Percentiles rank a stretch among this genome's conserved stretches.
These are phyloP conservation scores for Candida loeiensis DNA, from an alignment of 805 yeast species.

Conservation along the genomic window DNA sequence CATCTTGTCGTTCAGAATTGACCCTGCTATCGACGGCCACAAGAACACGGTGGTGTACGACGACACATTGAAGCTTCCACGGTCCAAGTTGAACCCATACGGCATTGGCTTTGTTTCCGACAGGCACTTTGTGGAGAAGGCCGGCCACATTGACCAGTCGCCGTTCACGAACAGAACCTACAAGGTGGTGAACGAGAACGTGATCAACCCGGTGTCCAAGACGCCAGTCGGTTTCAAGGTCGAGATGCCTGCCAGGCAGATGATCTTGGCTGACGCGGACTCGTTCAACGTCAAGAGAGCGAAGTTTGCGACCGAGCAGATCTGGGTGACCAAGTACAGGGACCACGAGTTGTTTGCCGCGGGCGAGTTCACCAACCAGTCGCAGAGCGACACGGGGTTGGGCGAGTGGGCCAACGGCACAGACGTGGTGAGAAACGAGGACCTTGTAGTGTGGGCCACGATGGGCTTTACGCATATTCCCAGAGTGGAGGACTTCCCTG, in stretches of 20 bases:
- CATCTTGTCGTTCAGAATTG: conserved; percentile 72
- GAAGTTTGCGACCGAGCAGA: conserved; percentile 67
- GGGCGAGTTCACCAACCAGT: conserved; percentile 85
- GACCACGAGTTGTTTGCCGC: conserved; percentile 75
- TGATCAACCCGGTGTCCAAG: conserved; percentile 64
- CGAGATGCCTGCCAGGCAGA: conserved; percentile 69
- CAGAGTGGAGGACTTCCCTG: conserved; percentile 83
- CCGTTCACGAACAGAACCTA: conserved; percentile 72
- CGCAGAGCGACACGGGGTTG: conserved; percentile 65
- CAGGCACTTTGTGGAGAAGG: conserved; percentile 62
- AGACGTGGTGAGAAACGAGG: conserved; percentile 69
- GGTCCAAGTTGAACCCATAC: conserved; percentile 55
- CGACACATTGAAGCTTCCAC: conserved; percentile 61
- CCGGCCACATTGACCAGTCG: conserved; percentile 69
- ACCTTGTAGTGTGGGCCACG: conserved; percentile 78
- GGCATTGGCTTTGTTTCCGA: conserved; percentile 67
- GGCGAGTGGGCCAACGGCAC: conserved; percentile 66
- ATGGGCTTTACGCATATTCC: conserved; percentile 80
- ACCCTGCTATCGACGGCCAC: conserved; percentile 80
- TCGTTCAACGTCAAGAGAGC: conserved; percentile 72
- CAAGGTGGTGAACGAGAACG: conserved; percentile 71
- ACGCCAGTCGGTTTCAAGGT: conserved; percentile 77
- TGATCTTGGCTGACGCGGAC: conserved; percentile 62
- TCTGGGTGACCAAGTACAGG: conserved; percentile 77
- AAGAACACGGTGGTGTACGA: conserved; percentile 69